Conservation (phyloP, 805 yeast species). For the Geotrichum ghanense region DNA sequence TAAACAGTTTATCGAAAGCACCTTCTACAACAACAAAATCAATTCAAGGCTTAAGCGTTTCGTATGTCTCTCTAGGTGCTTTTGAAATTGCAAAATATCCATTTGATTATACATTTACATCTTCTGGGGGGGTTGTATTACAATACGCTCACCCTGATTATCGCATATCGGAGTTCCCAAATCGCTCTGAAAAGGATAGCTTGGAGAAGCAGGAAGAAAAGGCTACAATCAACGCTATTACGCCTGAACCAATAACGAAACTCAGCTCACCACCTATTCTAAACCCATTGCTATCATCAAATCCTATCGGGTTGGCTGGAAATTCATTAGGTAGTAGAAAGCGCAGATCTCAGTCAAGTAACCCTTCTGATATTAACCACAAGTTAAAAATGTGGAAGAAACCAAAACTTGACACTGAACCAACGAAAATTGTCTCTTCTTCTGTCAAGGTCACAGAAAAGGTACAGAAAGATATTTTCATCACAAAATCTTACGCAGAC, state of each 20-base stretch:
- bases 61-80: neutral
- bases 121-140: neutral
- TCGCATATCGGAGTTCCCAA: neutral
- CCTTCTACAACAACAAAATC: neutral
- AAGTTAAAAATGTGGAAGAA: neutral
- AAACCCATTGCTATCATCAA: neutral
- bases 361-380: neutral
- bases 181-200: neutral
- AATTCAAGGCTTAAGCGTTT: neutral
- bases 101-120: neutral
- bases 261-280: neutral
- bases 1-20: neutral
- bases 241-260: neutral
- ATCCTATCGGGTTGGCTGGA: neutral
- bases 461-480: neutral
- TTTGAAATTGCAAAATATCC: neutral
- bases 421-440: neutral
- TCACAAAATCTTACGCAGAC: slow-evolving; percentile 1
- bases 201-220: too few relatives aligned
- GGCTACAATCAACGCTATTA: neutral
- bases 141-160: neutral
- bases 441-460: neutral
- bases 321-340: too few relatives aligned
- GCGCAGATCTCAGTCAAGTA: neutral
- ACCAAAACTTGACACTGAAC: neutral